These are phyloP conservation scores for Polytrichum formosum DNA, from an alignment of 225 moss, liverwort and hornwort species.

Conservation along the genomic window DNA sequence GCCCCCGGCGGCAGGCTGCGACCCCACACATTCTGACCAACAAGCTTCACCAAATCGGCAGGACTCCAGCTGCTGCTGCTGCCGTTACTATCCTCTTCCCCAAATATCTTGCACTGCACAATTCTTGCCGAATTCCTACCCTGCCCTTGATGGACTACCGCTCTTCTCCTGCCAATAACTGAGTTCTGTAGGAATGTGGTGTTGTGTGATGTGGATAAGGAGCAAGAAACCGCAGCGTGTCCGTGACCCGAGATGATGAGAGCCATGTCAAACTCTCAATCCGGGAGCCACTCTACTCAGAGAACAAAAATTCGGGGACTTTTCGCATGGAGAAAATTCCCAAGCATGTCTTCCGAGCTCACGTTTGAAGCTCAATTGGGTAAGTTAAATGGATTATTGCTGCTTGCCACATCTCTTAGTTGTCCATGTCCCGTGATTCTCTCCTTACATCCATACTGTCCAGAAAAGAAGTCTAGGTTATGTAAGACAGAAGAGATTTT, in stretches of 20 bases:
- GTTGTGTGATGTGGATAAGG: background rate
- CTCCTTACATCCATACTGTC: too few relatives aligned
- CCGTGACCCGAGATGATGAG: background rate
- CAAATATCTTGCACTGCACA: background rate
- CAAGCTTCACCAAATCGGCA: constrained; percentile 52
- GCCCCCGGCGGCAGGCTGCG: constrained; percentile 78
- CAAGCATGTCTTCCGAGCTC: too few relatives aligned
- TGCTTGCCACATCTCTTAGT: too few relatives aligned
- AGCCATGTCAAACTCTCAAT: background rate
- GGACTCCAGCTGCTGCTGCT: constrained; percentile 24
- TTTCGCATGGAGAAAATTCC: too few relatives aligned
- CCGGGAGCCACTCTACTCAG: background rate
- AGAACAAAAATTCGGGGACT: background rate
- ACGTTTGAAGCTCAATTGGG: too few relatives aligned
- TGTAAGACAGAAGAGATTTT: too few relatives aligned
- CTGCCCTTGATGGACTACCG: background rate
- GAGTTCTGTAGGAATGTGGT: background rate
- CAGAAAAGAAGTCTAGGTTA: too few relatives aligned
- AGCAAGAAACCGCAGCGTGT: background rate
- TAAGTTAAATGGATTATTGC: too few relatives aligned
- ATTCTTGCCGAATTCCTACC: background rate
- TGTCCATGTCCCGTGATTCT: too few relatives aligned
- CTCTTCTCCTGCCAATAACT: background rate
- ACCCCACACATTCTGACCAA: constrained; percentile 79
- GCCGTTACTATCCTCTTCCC: constrained; percentile 4